A percentile compares a stretch with the other conserved stretches of the same genome.
Conservation (phyloP, 2,329 filamentous ascomycete genomes). For the Microdochium trichocladiopsis region DNA sequence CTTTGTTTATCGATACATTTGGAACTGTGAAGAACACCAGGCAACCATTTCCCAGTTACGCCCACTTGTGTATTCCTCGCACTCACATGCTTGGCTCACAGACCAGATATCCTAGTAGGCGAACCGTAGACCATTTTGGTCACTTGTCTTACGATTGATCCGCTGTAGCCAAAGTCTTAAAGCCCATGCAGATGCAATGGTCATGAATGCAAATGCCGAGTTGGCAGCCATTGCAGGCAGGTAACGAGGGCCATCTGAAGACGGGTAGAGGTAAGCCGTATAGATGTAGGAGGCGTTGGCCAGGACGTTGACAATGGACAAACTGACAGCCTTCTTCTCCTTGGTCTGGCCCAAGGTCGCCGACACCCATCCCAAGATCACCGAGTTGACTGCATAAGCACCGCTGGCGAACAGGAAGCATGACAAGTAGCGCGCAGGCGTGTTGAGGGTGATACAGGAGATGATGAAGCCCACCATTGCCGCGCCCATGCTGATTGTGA, state of each 20-base stretch:
- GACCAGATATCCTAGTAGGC: background rate
- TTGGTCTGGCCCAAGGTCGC: slow-evolving; percentile 33
- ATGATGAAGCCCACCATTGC: background rate
- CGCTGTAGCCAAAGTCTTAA: background rate
- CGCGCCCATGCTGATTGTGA: slow-evolving; percentile 7
- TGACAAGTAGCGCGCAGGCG: slow-evolving; percentile 10
- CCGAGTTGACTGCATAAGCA: slow-evolving; percentile 8
- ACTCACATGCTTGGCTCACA: background rate
- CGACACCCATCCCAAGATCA: slow-evolving; percentile 32
- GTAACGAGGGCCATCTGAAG: slow-evolving; percentile 22
- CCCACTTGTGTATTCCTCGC: background rate
- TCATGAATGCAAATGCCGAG: background rate
- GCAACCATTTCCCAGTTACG: background rate
- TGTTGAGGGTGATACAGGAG: slow-evolving; percentile 8
- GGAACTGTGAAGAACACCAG: background rate
- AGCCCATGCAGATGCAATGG: background rate
- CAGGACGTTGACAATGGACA: slow-evolving; percentile 26
- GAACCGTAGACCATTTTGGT: background rate
- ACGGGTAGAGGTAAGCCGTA: slow-evolving; percentile 29
- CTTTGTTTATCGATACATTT: no score
- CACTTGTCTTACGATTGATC: background rate
- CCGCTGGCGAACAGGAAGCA: slow-evolving; percentile 13
- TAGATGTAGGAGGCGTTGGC: slow-evolving; percentile 28
- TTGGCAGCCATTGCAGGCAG: slow-evolving; percentile 19
- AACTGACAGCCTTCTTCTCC: slow-evolving; percentile 36